Evolutionary conservation across 805 yeast species (phyloP).

Genomic region (Ogataea zsoltii): DNA sequence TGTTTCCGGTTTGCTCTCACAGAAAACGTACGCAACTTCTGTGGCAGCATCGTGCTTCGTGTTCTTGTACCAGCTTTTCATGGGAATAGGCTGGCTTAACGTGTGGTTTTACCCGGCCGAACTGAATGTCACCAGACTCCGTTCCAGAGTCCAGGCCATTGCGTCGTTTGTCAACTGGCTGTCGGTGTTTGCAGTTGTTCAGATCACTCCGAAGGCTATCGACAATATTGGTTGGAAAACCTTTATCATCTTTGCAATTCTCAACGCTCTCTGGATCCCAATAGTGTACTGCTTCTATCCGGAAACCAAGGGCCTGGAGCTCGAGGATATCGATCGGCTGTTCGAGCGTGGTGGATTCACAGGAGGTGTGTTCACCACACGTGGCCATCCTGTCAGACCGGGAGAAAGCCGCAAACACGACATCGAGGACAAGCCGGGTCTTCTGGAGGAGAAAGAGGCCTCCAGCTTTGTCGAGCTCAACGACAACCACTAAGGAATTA

Average conservation of each 20-base stretch:
- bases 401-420: conserved; percentile 10
- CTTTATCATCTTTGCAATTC: conserved; percentile 44
- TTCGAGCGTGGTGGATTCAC: conserved; percentile 19
- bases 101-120: conserved; percentile 62
- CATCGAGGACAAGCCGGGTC: conserved; percentile 6
- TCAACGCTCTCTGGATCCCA: conserved; percentile 41
- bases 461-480: conserved; percentile 6
- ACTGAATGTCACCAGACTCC: conserved; percentile 45
- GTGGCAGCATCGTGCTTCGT: conserved; percentile 8
- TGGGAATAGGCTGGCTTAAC: conserved; percentile 26
- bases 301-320: conserved; percentile 45
- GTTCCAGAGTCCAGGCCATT: conserved; percentile 53
- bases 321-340: conserved; percentile 38
- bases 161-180: conserved; percentile 59
- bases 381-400: conserved; percentile 16
- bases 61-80: conserved; percentile 23
- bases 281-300: conserved; percentile 42
- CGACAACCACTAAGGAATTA: neutral
- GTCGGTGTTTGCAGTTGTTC: conserved; percentile 55
- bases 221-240: conserved; percentile 41
- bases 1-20: conserved; percentile 4
- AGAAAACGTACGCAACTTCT: conserved; percentile 5
- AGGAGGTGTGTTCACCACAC: conserved; percentile 16
- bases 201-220: conserved; percentile 47
- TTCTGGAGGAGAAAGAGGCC: conserved; percentile 5